phyloP scores from a whole-genome alignment of 225 moss, liverwort and hornwort species.

The Pseudoscleropodium purum region DNA sequence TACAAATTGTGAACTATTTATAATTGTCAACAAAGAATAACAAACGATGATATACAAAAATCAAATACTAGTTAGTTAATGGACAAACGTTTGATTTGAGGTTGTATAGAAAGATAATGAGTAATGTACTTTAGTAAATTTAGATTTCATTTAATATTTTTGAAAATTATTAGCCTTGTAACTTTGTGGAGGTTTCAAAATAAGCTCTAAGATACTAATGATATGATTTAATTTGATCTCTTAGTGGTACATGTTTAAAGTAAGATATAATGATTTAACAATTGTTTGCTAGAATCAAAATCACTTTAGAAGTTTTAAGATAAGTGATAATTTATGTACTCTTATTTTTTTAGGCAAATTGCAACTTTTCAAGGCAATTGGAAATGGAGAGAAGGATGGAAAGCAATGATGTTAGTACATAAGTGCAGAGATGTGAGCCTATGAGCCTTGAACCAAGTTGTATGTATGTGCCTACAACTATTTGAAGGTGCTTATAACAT shows the following conservation, averaged over 20 bases:
- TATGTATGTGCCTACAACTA: too few relatives aligned
- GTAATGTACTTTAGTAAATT: not conserved
- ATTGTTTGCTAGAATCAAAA: not conserved
- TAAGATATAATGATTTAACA: not conserved
- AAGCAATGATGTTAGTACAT: not conserved
- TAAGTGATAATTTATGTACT: not conserved
- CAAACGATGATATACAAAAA: not conserved
- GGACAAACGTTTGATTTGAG: not conserved
- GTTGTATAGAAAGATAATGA: not conserved
- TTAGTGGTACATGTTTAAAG: too few relatives aligned
- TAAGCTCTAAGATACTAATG: not conserved
- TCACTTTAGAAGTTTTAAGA: not conserved
- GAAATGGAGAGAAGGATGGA: not conserved
- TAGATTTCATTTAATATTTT: not conserved
- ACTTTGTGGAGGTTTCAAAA: not conserved
- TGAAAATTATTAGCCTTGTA: not conserved
- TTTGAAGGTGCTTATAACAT: too few relatives aligned
- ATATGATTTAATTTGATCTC: not conserved
- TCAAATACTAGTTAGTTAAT: accelerated
- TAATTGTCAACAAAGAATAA: not conserved
- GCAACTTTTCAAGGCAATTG: not conserved
- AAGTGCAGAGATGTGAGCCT: too few relatives aligned
- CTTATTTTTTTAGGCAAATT: not conserved
- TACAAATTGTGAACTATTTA: not conserved
- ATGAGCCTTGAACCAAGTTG: too few relatives aligned